Base-by-base conservation (phyloP, 192 early-diverging fungal genomes). In the Dissophora globulifera region DNA sequence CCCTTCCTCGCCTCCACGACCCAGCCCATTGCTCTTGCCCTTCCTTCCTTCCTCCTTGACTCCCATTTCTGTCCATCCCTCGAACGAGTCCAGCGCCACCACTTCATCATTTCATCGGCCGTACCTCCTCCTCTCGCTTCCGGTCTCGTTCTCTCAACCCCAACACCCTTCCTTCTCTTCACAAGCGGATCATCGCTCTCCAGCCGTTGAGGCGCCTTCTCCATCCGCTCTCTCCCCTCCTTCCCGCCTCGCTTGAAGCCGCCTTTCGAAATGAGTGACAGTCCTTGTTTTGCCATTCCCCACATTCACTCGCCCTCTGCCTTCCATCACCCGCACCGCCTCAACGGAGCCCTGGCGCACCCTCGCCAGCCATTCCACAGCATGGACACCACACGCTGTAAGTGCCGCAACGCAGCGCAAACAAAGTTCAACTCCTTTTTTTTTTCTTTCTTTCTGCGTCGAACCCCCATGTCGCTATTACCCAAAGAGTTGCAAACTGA, bases 271-370 rank as follows among this genome's bases (percentile, higher is more conserved):
- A 75, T 75, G 70, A 57, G 70, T 75, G 62, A 75, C 62, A 75
- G 70, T 64, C 70, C 70, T 40, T 75, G 70, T 62, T 75, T 75
- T 25, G 70, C 70, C 35, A 75, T 75, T 42, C 70, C 70, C 27
- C 70, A 75, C 50, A 47, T 62, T 31, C 70, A 75, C 56, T 75
- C 70, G 50, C 70, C 70, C 45, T 61, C 67, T 31, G 70, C 70
- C 49, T 75, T 75, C 54, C 70, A 75, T 49, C 70, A 75, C 22
- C 70, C 70, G 12, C 70, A 75, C 16, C 70, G 66, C 25, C 66
- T 75, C 50, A 75, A 26, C 57, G 67, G 67, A 31, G 52, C 52
- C 49, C 47, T 75, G 45, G 50, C 70, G 29, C 69, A 71, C 20
- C 62, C 70, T 5, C 70, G 70, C 25, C 46, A 59, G 41, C 62